Percentiles rank a stretch among this genome's conserved stretches.
Conservation (phyloP, 1,284 basidiomycete genomes). For the Ustilago trichophora region DNA sequence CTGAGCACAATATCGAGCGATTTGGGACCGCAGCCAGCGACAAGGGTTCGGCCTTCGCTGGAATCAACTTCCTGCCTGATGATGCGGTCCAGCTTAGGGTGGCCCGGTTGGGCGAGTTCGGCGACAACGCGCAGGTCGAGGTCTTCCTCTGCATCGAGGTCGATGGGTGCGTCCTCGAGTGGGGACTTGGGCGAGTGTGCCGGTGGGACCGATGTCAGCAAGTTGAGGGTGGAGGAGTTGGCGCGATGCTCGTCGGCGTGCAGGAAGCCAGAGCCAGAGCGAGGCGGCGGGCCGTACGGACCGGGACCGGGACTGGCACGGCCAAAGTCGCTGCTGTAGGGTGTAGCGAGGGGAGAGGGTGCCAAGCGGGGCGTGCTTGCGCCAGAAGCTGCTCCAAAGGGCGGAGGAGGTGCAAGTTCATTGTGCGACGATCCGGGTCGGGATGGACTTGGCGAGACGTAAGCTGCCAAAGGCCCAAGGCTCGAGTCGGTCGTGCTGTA, state of each 20-base stretch:
- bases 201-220: slow-evolving; percentile 13
- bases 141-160: slow-evolving; percentile 76
- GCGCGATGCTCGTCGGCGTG: slow-evolving; percentile 8
- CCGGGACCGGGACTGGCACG: background rate
- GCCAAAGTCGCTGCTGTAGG: slow-evolving; percentile 19
- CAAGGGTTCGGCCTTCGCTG: slow-evolving; percentile 73
- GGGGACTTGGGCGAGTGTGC: slow-evolving; percentile 24
- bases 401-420: slow-evolving; percentile 15
- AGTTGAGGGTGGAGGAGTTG: slow-evolving; percentile 27
- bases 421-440: slow-evolving; percentile 27
- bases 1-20: slow-evolving; percentile 78
- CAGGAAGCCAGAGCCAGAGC: slow-evolving; percentile 4
- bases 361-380: slow-evolving; percentile 24
- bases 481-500: slow-evolving; percentile 7
- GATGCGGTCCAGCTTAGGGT: slow-evolving; percentile 77
- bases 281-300: background rate
- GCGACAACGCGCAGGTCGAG: slow-evolving; percentile 75
- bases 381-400: slow-evolving; percentile 16
- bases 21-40: slow-evolving; percentile 81
- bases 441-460: slow-evolving; percentile 23
- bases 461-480: slow-evolving; percentile 21
- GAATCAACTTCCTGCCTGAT: slow-evolving; percentile 75
- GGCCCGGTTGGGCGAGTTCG: slow-evolving; percentile 77
- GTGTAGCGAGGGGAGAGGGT: slow-evolving; percentile 20
- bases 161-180: slow-evolving; percentile 54